These are phyloP conservation scores for Talaromyces funiculosus DNA, from an alignment of 2,329 filamentous ascomycete species.

Conservation along the genomic window DNA sequence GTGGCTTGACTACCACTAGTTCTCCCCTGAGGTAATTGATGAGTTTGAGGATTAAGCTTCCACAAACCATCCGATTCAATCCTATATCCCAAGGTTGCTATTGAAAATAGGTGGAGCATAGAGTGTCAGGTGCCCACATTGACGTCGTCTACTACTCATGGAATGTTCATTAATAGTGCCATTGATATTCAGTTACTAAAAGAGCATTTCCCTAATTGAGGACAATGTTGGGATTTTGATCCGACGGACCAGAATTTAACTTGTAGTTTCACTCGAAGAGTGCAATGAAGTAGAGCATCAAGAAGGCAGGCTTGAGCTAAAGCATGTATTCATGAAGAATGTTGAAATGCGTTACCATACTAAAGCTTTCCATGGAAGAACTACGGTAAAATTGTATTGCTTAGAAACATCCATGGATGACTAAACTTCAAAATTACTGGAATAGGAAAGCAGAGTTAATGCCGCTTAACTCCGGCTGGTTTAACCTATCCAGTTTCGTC, in stretches of 20 bases:
- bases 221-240: not conserved
- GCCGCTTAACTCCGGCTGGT: not conserved
- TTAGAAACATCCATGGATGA: no score
- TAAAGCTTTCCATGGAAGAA: no score
- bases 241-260: no score
- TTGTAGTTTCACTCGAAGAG: no score
- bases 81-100: not conserved
- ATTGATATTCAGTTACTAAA: not conserved
- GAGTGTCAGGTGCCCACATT: not conserved
- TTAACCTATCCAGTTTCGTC: not conserved
- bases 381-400: no score
- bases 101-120: not conserved
- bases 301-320: no score
- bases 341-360: no score
- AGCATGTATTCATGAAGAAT: no score
- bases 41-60: not conserved
- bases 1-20: not conserved
- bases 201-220: not conserved
- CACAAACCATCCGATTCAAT: not conserved
- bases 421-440: not conserved
- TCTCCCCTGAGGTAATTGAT: not conserved
- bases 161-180: not conserved
- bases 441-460: not conserved
- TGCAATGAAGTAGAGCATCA: no score
- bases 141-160: slow-evolving; percentile 4